These are phyloP conservation scores for Ambrosiella xylebori DNA, from an alignment of 2,329 filamentous ascomycete genomes.

Conservation along the genomic window DNA sequence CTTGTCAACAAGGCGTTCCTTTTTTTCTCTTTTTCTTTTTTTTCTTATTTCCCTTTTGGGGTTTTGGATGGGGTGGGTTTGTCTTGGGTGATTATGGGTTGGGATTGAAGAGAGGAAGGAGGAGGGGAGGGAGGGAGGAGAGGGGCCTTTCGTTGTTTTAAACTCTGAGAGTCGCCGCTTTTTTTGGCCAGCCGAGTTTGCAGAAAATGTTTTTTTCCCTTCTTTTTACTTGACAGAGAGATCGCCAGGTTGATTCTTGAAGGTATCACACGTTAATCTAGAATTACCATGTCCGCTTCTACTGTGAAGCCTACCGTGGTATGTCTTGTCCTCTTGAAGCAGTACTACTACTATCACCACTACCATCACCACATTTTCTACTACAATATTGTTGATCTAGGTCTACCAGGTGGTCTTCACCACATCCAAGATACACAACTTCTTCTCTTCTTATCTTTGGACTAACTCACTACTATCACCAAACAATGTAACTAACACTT, in stretches of 20 bases:
- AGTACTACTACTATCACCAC: neutral
- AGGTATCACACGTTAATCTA: neutral
- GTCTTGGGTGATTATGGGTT: too few relatives aligned
- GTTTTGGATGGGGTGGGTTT: neutral
- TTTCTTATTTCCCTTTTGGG: neutral
- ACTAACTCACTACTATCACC: neutral
- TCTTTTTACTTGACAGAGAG: neutral
- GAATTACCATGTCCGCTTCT: conserved; percentile 3
- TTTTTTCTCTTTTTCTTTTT: conserved; percentile 1
- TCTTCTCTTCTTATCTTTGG: too few relatives aligned
- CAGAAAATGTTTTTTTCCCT: neutral
- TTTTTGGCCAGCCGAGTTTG: neutral
- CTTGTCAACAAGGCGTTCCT: conserved; percentile 2
- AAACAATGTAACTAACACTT: conserved; percentile 3
- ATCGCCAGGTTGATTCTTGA: neutral
- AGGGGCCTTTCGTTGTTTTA: neutral
- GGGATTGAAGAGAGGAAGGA: too few relatives aligned
- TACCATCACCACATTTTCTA: neutral
- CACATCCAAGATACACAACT: neutral
- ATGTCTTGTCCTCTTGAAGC: neutral
- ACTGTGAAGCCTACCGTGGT: conserved; percentile 7
- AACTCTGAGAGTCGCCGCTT: neutral
- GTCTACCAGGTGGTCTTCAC: neutral
- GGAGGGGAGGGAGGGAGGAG: too few relatives aligned
- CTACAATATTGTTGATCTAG: neutral